Conservation (phyloP, 129 eudicot genomes). For the Rutidosis leptorrhynchoides region DNA sequence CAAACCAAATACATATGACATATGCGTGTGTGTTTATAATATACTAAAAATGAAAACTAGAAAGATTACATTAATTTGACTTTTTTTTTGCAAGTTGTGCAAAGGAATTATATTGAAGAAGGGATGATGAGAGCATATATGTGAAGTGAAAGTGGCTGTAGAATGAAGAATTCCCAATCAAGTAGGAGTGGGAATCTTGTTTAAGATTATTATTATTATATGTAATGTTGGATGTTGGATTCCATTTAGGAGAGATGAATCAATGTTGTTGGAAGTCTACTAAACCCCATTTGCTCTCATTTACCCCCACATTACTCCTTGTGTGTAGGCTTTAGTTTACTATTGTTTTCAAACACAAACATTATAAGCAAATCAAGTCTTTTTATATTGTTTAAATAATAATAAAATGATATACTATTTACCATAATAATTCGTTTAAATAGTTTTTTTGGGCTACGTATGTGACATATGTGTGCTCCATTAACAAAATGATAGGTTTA, state of each 20-base stretch:
- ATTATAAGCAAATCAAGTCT: background rate
- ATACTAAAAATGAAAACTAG: too few relatives aligned
- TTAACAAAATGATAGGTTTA: background rate
- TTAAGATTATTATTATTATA: too few relatives aligned
- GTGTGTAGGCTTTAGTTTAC: background rate
- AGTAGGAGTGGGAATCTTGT: slow-evolving; percentile 37
- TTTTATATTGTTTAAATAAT: background rate
- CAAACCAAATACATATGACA: too few relatives aligned
- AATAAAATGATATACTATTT: background rate
- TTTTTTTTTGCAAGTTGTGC: too few relatives aligned
- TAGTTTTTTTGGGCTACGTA: background rate
- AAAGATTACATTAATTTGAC: too few relatives aligned
- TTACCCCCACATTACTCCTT: too few relatives aligned
- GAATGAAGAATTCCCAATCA: slow-evolving; percentile 29
- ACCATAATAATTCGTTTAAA: too few relatives aligned
- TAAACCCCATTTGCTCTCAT: slow-evolving; percentile 36
- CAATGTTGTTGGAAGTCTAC: slow-evolving; percentile 49
- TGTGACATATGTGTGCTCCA: background rate
- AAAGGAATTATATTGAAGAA: too few relatives aligned
- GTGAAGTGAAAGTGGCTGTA: slow-evolving; percentile 4
- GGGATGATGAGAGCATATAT: background rate
- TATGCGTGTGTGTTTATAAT: too few relatives aligned
- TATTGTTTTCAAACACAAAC: background rate
- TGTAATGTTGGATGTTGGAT: too few relatives aligned
- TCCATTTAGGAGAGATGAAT: too few relatives aligned